Base-by-base conservation (phyloP, 2,329 filamentous ascomycete species). In the Nannizziopsis arthrosporioides region DNA sequence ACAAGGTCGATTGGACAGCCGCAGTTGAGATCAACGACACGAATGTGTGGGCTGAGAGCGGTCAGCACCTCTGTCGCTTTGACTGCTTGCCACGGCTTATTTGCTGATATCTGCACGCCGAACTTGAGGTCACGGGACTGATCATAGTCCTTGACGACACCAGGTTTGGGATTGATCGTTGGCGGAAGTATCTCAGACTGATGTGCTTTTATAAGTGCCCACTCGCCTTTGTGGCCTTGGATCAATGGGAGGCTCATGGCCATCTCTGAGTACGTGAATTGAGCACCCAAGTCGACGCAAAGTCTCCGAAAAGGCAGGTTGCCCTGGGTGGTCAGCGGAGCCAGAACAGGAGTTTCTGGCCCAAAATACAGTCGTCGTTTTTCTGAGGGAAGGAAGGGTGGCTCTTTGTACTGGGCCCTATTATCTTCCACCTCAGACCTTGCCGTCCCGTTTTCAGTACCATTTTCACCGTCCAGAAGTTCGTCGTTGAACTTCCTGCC, bases 201-300 rank as follows among this genome's bases (percentile, higher is more conserved):
- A 62, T 98, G 92, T 2, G 86, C 86, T 66, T 92, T 93, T 74
- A 96, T 79, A 48, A 98, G 73, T 15, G 92, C 88, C 92, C 92
- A 98, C 69, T 98, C 92, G 1, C 82, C 76, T 67, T 90, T 93
- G 54, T 84, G 79, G 32, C 92, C 92, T 65, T 95, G 88, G 5
- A 98, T 75, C 37, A 98, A 69, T 8, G 90, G 89, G 65, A 94
- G 71, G 22, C 86, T 82, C 77, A 98, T 85, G 3, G 90, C 92
- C 92, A 98, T 98, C 67, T 98, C 92, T 0, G 90, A 96, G 71
- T 94, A 98, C 0, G 92, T 98, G 42, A 94, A 74, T 61, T 95
- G 84, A 22, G 88, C 89, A 32, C 92, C 92, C 18, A 96, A 76
- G 48, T 89, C 84, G 10, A 87, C 82, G 60, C 89, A 95, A 27